Percentiles rank a stretch among this genome's conserved stretches.
Conservation (phyloP, 2,329 filamentous ascomycete species). For the Sordariomycetes sp. region DNA sequence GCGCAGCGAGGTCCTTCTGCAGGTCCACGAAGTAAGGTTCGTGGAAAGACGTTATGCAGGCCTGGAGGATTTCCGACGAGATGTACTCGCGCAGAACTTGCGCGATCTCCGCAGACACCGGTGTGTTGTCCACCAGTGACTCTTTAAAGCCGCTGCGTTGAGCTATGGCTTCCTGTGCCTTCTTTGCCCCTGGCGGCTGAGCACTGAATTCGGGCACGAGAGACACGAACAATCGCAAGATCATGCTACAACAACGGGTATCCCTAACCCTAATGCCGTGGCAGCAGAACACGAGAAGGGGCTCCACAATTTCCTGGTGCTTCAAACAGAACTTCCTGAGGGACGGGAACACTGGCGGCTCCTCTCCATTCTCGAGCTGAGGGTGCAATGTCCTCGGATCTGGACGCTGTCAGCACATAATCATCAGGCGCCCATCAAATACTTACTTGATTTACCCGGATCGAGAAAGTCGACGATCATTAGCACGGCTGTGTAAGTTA, state of each 20-base stretch:
- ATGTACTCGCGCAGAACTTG: conserved; percentile 80
- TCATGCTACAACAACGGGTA: conserved; percentile 76
- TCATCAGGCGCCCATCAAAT: background rate
- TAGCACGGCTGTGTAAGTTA: conserved; percentile 86
- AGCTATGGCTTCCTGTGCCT: conserved; percentile 4
- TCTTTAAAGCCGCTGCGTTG: too few species aligned
- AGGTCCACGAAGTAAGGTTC: conserved; percentile 96
- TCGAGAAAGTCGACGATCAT: conserved; percentile 88
- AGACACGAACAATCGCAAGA: conserved; percentile 76
- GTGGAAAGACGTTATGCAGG: conserved; percentile 82
- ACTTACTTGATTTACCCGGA: conserved; percentile 56
- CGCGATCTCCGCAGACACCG: conserved; percentile 44
- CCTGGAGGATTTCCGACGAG: conserved; percentile 77
- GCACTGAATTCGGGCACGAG: conserved; percentile 78
- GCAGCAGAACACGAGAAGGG: conserved; percentile 83
- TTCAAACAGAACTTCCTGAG: conserved; percentile 78
- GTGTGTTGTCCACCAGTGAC: conserved; percentile 26
- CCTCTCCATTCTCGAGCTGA: conserved; percentile 9
- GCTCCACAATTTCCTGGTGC: conserved; percentile 71
- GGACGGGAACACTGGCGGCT: conserved; percentile 35
- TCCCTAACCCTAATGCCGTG: conserved; percentile 87
- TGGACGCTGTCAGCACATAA: conserved; percentile 5
- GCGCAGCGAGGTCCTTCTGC: conserved; percentile 79
- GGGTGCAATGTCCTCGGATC: conserved; percentile 19
- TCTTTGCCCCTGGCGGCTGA: conserved; percentile 16